A percentile compares a stretch with the other conserved stretches of the same genome.
Conservation (phyloP, 768 basidiomycete species). For the Mycena alexandri region DNA sequence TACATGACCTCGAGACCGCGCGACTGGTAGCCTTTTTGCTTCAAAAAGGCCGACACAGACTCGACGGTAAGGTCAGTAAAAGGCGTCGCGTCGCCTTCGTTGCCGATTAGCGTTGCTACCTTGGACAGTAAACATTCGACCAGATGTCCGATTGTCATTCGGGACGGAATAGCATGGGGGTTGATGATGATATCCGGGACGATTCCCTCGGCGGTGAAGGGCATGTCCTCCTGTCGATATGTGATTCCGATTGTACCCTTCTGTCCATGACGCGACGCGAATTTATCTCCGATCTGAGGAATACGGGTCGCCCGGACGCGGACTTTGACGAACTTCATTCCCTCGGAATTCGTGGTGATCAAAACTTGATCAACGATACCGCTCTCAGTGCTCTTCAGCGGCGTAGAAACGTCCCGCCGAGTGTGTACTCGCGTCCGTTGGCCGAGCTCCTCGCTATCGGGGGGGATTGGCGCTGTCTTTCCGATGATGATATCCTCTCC, state of each 20-base stretch:
- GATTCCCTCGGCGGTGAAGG: constrained; percentile 96
- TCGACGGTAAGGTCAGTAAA: constrained; percentile 99
- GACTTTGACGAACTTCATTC: constrained; percentile 98
- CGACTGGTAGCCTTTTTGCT: constrained; percentile 93
- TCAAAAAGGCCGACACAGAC: constrained; percentile 92
- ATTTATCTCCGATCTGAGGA: constrained; percentile 99
- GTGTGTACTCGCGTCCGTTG: constrained; percentile 95
- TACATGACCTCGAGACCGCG: constrained; percentile 99
- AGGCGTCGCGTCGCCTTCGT: constrained; percentile 98
- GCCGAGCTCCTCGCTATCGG: constrained; percentile 97
- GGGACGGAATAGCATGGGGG: constrained; percentile 99
- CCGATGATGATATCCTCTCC: constrained; percentile 99
- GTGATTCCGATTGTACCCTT: constrained; percentile 99
- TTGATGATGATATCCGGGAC: constrained; percentile 98
- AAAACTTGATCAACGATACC: constrained; percentile 98
- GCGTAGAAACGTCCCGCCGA: constrained; percentile 96
- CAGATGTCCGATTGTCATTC: constrained; percentile 99
- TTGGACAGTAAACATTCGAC: constrained; percentile 98
- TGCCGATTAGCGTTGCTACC: constrained; percentile 94
- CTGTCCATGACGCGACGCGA: constrained; percentile 98
- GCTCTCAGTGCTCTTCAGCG: constrained; percentile 97
- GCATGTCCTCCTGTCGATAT: constrained; percentile 99
- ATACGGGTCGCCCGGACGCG: constrained; percentile 95
- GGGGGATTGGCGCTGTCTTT: constrained; percentile 97
- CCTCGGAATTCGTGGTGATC: constrained; percentile 95